Evolutionary conservation across 805 yeast species (phyloP).

Genomic region (Lachancea lanzarotensis): DNA sequence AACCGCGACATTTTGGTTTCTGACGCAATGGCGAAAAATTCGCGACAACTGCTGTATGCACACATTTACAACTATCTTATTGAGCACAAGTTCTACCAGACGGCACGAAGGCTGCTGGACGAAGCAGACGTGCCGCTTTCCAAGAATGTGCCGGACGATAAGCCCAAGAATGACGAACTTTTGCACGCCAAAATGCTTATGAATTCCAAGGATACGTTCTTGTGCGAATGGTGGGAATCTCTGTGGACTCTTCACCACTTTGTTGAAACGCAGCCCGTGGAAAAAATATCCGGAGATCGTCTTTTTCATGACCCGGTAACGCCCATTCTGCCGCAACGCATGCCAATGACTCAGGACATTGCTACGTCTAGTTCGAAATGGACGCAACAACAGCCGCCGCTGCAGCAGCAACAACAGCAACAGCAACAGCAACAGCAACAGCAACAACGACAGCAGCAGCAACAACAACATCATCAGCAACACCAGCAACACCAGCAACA

Average conservation of each 20-base stretch:
- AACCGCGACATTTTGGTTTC: conserved; percentile 30
- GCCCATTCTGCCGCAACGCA: conserved; percentile 17
- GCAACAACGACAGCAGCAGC: background rate
- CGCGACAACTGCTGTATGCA: conserved; percentile 45
- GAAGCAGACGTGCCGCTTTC: conserved; percentile 41
- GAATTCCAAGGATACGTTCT: conserved; percentile 40
- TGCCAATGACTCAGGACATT: conserved; percentile 1
- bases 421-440: background rate
- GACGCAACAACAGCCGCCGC: conserved; percentile 5
- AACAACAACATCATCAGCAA: background rate
- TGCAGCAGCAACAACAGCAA: background rate
- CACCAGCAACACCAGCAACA: background rate
- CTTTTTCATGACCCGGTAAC: conserved; percentile 15
- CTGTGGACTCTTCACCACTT: conserved; percentile 45
- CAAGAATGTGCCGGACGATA: conserved; percentile 11
- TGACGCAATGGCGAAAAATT: conserved; percentile 42
- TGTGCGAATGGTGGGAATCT: conserved; percentile 53
- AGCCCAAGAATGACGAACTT: conserved; percentile 16
- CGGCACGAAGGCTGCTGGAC: conserved; percentile 42
- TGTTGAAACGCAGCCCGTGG: conserved; percentile 32
- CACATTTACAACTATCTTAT: conserved; percentile 46
- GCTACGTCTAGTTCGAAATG: background rate
- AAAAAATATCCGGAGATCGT: conserved; percentile 17
- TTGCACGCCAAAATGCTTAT: conserved; percentile 37
- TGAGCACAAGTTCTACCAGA: conserved; percentile 42